Evolutionary conservation across 2,329 filamentous ascomycete species (phyloP), one percentile per base, ranked within the genome.

Genomic region (Botrytis hyacinthi): DNA sequence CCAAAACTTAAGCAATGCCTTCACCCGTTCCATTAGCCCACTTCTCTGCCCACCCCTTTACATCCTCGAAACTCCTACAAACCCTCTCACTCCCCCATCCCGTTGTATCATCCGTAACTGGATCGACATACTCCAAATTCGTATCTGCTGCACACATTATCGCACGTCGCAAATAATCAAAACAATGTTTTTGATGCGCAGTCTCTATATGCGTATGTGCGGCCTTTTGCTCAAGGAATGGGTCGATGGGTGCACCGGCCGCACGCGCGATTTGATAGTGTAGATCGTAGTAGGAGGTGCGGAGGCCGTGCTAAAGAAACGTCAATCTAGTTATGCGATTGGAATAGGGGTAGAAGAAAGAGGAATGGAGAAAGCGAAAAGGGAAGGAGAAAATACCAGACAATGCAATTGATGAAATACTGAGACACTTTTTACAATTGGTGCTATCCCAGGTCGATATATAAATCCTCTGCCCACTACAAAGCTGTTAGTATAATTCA

Each of bases 351-450:
- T 4, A 12, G 3, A 14, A 4, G 6, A 32, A 22, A 32, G 40
- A 26, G 9, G 26, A 29, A 18, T 6, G 5, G 16, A 3, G 42
- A 18, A 20, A 3, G 32, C n/a, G 16, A 9, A 16, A 26, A 14
- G 8, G 65, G 14, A 66, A 42, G 40, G 40, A 18, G 20, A 6
- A 61, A 37, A 6, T 46, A 76, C 75, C 2, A 76, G 70, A 29
- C 75, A 76, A 62, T 76, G 75, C 2, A 76, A 32, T 66, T 76
- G 75, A 42, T 76, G 75, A 46, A 76, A 76, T 54, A 75, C 75
- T 0, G 75, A 67, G 14, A 72, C 48, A 20, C 63, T 63, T 32
- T 57, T 59, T 8, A 72, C 48, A 20, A 48, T 59, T 1, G 71
- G 63, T 20, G 71, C 44, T 44, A 72, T 69, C 14, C 61, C 37